phyloP scores from a whole-genome alignment of 2,329 filamentous ascomycete species.

The Aspergillus novofumigatus region DNA sequence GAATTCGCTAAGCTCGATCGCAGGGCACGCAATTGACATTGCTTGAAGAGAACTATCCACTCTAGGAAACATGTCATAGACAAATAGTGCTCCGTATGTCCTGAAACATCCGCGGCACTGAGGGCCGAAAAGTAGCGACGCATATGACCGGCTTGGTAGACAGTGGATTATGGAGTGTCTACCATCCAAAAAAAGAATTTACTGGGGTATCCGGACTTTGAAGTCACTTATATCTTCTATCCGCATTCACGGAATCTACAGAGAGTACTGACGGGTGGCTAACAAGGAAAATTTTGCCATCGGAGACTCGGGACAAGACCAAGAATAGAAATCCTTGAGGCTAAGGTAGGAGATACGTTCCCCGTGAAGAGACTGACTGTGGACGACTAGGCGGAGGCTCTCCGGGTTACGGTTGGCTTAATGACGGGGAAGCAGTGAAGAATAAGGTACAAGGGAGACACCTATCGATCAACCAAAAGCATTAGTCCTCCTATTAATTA shows the following conservation, averaged over 20 bases:
- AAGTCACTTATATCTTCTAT: neutral
- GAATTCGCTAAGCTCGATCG: neutral
- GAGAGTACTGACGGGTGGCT: neutral
- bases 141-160: too few species aligned
- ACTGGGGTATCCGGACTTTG: too few species aligned
- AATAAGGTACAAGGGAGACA: neutral
- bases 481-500: too few species aligned
- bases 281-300: constrained; percentile 14
- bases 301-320: constrained; percentile 27
- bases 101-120: neutral
- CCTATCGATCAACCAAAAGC: too few species aligned
- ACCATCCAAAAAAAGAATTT: too few species aligned
- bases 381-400: constrained; percentile 18
- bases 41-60: neutral
- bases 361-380: constrained; percentile 17
- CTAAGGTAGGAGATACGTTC: constrained; percentile 19
- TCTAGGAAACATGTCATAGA: neutral
- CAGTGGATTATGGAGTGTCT: too few species aligned
- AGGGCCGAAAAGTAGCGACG: neutral
- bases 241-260: neutral
- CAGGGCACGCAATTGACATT: neutral
- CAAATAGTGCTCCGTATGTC: neutral
- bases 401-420: neutral
- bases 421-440: neutral
- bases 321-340: neutral